These are phyloP conservation scores for Pestalotiopsis sp. DNA, from an alignment of 2,329 filamentous ascomycete genomes.

Conservation along the genomic window DNA sequence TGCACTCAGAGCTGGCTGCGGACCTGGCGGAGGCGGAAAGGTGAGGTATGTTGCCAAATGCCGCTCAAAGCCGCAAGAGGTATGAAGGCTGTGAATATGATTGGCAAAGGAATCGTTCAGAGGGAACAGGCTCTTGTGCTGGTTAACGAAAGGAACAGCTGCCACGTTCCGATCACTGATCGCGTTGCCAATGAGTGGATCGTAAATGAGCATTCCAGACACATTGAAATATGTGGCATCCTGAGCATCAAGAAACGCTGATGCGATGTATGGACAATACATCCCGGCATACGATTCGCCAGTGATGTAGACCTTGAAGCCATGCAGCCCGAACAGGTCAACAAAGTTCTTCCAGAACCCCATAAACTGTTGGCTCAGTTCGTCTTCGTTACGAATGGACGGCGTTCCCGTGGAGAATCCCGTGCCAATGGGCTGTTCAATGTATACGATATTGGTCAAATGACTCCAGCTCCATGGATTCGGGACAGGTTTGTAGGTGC, in stretches of 20 bases:
- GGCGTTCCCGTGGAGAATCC: constrained; percentile 68
- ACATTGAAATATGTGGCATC: constrained; percentile 51
- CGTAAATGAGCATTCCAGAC: constrained; percentile 35
- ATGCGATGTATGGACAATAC: constrained; percentile 58
- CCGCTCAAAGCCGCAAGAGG: neutral
- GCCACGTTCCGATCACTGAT: constrained; percentile 20
- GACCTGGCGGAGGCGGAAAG: neutral
- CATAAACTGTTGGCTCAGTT: constrained; percentile 70
- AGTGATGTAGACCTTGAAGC: constrained; percentile 52
- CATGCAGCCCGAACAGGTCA: constrained; percentile 51
- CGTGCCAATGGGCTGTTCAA: constrained; percentile 67
- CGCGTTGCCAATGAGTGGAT: neutral
- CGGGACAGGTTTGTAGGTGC: constrained; percentile 63
- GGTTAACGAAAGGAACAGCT: constrained; percentile 54
- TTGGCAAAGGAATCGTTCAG: constrained; percentile 57
- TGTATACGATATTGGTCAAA: constrained; percentile 75
- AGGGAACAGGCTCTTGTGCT: constrained; percentile 53
- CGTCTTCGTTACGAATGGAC: constrained; percentile 64
- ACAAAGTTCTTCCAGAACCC: constrained; percentile 69
- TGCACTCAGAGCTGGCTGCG: constrained; percentile 39
- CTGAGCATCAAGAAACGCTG: constrained; percentile 47
- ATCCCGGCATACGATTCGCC: constrained; percentile 54
- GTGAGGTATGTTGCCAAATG: neutral
- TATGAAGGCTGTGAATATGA: neutral
- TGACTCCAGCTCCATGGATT: constrained; percentile 76